A percentile compares a stretch with the other conserved stretches of the same genome.
Evolutionary conservation across 2,329 filamentous ascomycete species (phyloP).

Genomic region (Phialophora verrucosa): DNA sequence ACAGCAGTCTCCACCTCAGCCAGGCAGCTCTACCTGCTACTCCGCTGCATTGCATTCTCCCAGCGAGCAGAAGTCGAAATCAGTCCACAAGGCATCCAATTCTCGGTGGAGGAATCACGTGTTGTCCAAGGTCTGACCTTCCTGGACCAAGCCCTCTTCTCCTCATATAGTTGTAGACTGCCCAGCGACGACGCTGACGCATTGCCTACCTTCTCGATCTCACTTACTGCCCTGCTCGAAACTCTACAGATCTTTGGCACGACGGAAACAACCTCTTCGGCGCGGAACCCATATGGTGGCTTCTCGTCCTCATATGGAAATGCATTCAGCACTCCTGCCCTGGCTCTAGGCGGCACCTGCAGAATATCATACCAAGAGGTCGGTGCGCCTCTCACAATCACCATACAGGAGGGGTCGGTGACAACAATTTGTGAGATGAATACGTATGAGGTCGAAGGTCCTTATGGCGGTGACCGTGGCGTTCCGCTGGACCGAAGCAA

Average conservation of each 20-base stretch:
- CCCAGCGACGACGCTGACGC: constrained; percentile 43
- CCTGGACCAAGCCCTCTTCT: constrained; percentile 87
- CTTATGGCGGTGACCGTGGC: constrained; percentile 66
- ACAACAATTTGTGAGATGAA: constrained; percentile 88
- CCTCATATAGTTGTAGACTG: constrained; percentile 75
- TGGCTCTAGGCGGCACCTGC: constrained; percentile 85
- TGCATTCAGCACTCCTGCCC: constrained; percentile 80
- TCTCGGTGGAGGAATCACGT: constrained; percentile 84
- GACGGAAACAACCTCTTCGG: constrained; percentile 63
- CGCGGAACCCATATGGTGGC: constrained; percentile 39
- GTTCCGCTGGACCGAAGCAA: constrained; percentile 86
- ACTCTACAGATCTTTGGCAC: constrained; percentile 94
- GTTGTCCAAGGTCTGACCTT: constrained; percentile 92
- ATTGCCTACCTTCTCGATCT: constrained; percentile 81
- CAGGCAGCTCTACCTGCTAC: constrained; percentile 64
- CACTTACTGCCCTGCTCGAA: constrained; percentile 84
- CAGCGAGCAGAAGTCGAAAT: constrained; percentile 72
- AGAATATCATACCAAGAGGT: constrained; percentile 76
- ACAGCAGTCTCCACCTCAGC: constrained; percentile 67
- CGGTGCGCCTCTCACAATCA: constrained; percentile 81
- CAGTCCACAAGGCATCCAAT: constrained; percentile 80
- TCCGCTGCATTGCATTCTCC: constrained; percentile 67
- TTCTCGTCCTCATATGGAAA: constrained; percentile 58
- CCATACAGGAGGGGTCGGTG: constrained; percentile 83
- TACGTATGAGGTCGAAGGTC: constrained; percentile 70